Conservation (phyloP, 805 yeast species). For the Starmerella gropengiesseri region DNA sequence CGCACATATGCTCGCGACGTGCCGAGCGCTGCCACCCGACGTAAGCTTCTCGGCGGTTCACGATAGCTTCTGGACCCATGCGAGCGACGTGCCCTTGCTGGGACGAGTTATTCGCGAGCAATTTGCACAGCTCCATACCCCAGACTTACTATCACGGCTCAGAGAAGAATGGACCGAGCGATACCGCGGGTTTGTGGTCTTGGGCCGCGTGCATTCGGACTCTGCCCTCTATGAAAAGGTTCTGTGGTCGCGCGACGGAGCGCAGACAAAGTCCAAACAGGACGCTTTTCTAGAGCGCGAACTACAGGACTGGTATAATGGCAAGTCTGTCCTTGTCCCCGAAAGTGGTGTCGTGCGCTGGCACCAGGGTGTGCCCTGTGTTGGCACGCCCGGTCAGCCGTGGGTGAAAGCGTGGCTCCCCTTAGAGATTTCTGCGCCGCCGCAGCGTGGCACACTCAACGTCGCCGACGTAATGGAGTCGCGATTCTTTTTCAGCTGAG, state of each 20-base stretch:
- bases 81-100: slow-evolving; percentile 59
- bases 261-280: slow-evolving; percentile 11
- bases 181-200: slow-evolving; percentile 52
- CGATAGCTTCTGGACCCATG: slow-evolving; percentile 93
- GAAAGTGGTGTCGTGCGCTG: slow-evolving; percentile 32
- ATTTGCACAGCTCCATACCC: slow-evolving; percentile 59
- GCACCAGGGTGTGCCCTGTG: slow-evolving; percentile 57
- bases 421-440: slow-evolving; percentile 53
- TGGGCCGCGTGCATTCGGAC: slow-evolving; percentile 40
- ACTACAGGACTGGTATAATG: slow-evolving; percentile 67
- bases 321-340: slow-evolving; percentile 72
- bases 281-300: slow-evolving; percentile 62
- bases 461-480: slow-evolving; percentile 56
- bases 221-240: slow-evolving; percentile 43
- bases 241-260: slow-evolving; percentile 29
- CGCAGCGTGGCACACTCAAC: slow-evolving; percentile 65
- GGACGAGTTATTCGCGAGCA: slow-evolving; percentile 54
- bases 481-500: slow-evolving; percentile 50
- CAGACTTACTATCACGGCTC: slow-evolving; percentile 51
- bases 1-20: slow-evolving; percentile 79
- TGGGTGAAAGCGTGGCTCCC: slow-evolving; percentile 42
- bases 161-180: slow-evolving; percentile 66
- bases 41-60: slow-evolving; percentile 80
- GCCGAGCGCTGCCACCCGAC: slow-evolving; percentile 49
- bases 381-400: slow-evolving; percentile 11